Base-by-base conservation (phyloP, 1,284 basidiomycete species). In the Fomitopsis schrenkii region DNA sequence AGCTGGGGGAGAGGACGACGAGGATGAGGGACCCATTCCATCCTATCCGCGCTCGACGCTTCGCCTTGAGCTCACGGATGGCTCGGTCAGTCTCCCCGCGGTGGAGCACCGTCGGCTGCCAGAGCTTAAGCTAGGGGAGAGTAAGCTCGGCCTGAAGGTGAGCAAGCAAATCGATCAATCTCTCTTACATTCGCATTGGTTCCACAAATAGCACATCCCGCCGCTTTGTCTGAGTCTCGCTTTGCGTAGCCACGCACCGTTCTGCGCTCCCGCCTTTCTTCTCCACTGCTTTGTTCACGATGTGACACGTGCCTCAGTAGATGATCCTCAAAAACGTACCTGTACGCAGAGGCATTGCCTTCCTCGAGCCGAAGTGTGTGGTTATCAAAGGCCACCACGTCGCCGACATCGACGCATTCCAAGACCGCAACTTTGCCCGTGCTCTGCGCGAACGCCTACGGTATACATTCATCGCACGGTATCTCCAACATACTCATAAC, bases 101-200 rank as follows among this genome's bases (percentile, higher is more conserved):
- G 85, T 92, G 62, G 91, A 93, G 68, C 89, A 85, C 64, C 80
- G 80, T 50, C 73, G 75, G 10, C 68, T 93, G 38, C 82, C 84
- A 5, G 76, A 85, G 52, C 64, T 93, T 17, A 78, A 81, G 55
- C 79, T 93, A 2, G 88, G 86, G 10, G 80, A 79, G 12, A 92
- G 90, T 1, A 83, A 82, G 0, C 76, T 93, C 26, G 91, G 91
- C 2, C 89, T 76, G 70, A 93, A 93, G 78, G 91, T 90, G 58
- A 60, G 78, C 67, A 38, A 61, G 14, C 17, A 30, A 46, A 42
- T 4, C 30, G 30, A 33, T 33, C 17, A 5, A 9, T 50, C 12
- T 5, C 28, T 36, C 44, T 48, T 22, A 22, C 14, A 15, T 57
- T 22, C 17, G 7, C 28, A 10, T 28, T 57, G 17, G 26, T 28